These are phyloP conservation scores for Neofusicoccum parvum DNA, from an alignment of 2,329 filamentous ascomycete species.

Conservation along the genomic window DNA sequence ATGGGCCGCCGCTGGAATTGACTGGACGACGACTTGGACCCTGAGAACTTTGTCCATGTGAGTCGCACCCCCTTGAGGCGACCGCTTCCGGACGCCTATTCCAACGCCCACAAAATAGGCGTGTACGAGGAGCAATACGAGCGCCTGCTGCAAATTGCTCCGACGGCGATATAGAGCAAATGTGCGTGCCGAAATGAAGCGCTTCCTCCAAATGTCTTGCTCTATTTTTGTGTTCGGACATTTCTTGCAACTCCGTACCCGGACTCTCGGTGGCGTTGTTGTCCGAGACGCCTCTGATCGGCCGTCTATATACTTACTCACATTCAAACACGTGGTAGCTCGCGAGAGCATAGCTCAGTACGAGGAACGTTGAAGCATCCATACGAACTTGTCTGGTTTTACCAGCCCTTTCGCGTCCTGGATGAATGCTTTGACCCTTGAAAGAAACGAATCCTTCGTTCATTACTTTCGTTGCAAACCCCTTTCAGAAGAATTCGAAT, in stretches of 20 bases:
- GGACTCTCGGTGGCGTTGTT: background rate
- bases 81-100: background rate
- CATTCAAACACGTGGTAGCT: no score
- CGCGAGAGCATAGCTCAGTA: no score
- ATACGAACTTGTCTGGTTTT: no score
- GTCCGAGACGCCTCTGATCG: background rate
- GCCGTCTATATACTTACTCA: no score
- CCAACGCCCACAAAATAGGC: background rate
- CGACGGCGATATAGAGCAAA: background rate
- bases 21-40: background rate
- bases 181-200: background rate
- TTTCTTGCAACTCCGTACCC: background rate
- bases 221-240: slow-evolving; percentile 7
- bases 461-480: no score
- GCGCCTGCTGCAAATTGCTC: background rate
- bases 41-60: background rate
- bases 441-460: no score
- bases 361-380: no score
- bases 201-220: background rate
- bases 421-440: no score
- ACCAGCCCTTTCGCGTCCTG: no score
- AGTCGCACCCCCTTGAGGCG: background rate
- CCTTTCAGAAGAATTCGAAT: no score
- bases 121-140: background rate
- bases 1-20: background rate